Evolutionary conservation across 2,329 filamentous ascomycete species (phyloP).

Genomic region (Stagonosporopsis tanaceti): DNA sequence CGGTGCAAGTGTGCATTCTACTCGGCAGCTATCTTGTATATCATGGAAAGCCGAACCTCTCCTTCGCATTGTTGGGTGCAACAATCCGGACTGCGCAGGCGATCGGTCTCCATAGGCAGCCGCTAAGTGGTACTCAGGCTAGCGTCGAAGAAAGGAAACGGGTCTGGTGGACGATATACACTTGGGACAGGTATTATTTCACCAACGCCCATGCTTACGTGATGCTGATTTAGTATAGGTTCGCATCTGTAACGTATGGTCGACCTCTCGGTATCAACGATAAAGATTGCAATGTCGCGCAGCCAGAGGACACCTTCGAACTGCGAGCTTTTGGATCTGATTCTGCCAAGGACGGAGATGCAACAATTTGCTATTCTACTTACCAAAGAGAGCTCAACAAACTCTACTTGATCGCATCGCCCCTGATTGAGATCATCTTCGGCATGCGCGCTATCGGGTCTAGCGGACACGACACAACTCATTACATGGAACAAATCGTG

Average conservation of each 20-base stretch:
- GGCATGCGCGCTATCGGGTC: conserved; percentile 22
- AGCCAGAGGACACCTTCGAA: conserved; percentile 47
- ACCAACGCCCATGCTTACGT: neutral
- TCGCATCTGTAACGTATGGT: conserved; percentile 53
- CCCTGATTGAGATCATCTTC: conserved; percentile 42
- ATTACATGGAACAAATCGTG: conserved; percentile 23
- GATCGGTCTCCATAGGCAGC: conserved; percentile 45
- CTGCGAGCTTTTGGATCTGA: conserved; percentile 35
- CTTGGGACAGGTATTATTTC: conserved; percentile 43
- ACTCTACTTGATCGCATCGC: conserved; percentile 42
- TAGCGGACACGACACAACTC: conserved; percentile 3
- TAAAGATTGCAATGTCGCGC: conserved; percentile 50
- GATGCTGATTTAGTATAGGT: conserved; percentile 25
- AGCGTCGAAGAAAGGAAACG: conserved; percentile 49
- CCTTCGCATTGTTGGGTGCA: conserved; percentile 51
- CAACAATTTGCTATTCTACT: conserved; percentile 20
- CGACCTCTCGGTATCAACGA: conserved; percentile 54
- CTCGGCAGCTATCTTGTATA: conserved; percentile 54
- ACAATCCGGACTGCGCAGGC: conserved; percentile 51
- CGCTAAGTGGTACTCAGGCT: conserved; percentile 31
- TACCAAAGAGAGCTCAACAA: conserved; percentile 38
- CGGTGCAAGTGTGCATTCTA: conserved; percentile 51
- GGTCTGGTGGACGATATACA: conserved; percentile 55
- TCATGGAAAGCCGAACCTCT: conserved; percentile 53
- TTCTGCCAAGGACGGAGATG: neutral